Conservation (phyloP, 2,329 filamentous ascomycete species). For the Huntiella moniliformis region DNA sequence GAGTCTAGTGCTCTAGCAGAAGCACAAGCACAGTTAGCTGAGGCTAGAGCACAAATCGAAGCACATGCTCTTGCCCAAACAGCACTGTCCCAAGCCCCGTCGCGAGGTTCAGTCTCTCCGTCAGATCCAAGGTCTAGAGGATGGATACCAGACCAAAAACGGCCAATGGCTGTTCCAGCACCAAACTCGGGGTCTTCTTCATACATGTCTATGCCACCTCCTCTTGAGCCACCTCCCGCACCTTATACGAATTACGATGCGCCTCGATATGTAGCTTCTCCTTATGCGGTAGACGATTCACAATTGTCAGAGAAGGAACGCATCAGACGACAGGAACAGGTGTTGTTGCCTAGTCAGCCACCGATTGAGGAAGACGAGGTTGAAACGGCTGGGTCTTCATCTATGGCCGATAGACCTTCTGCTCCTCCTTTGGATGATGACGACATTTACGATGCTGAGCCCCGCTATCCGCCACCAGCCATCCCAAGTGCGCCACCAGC, state of each 20-base stretch:
- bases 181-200: slow-evolving; percentile 7
- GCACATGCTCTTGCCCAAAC: not conserved
- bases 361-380: slow-evolving; percentile 13
- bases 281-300: slow-evolving; percentile 40
- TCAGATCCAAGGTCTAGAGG: slow-evolving; percentile 16
- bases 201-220: slow-evolving; percentile 4
- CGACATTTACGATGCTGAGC: slow-evolving; percentile 33
- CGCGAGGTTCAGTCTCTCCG: slow-evolving; percentile 15
- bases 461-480: slow-evolving; percentile 23
- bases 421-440: slow-evolving; percentile 16
- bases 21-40: slow-evolving; percentile 1
- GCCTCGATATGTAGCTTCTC: slow-evolving; percentile 41
- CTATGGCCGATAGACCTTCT: slow-evolving; percentile 20
- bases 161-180: slow-evolving; percentile 5
- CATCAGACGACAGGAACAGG: slow-evolving; percentile 56
- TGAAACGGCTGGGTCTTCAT: slow-evolving; percentile 21
- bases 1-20: slow-evolving; percentile 2
- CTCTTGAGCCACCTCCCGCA: slow-evolving; percentile 11
- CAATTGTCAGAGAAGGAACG: slow-evolving; percentile 65
- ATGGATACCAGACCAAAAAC: slow-evolving; percentile 8
- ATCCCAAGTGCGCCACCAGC: slow-evolving; percentile 1
- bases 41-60: not conserved
- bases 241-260: slow-evolving; percentile 34
- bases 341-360: slow-evolving; percentile 64
- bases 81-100: not conserved